Conservation (phyloP, 208 protist species). For the Angomonas deanei region DNA sequence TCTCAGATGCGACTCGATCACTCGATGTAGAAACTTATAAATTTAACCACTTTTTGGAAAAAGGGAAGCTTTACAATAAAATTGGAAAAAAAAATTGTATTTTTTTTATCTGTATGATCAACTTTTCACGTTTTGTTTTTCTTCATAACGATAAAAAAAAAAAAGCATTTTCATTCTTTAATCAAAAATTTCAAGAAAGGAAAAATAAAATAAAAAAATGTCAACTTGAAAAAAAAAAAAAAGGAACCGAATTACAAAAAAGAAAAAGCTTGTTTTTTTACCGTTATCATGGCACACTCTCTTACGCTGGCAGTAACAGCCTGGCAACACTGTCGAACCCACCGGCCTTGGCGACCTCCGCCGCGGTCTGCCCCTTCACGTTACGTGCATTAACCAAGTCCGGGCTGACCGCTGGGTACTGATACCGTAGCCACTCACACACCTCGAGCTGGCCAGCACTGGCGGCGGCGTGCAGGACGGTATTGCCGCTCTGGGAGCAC, state of each 20-base stretch:
- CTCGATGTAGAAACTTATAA: too few species aligned
- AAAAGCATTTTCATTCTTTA: too few species aligned
- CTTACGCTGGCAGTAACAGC: constrained; percentile 37
- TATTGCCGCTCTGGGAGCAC: constrained; percentile 48
- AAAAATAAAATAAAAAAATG: background rate
- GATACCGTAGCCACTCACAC: constrained; percentile 64
- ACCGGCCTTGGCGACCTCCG: constrained; percentile 63
- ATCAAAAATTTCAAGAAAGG: constrained; percentile 6
- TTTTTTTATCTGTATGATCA: constrained; percentile 1
- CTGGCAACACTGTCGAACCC: constrained; percentile 53
- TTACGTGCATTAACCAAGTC: constrained; percentile 22
- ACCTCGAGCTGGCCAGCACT: constrained; percentile 42
- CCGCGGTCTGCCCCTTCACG: constrained; percentile 41
- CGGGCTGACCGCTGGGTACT: constrained; percentile 34
- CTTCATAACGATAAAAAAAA: constrained; percentile 5
- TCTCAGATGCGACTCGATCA: too few species aligned
- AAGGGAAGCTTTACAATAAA: too few species aligned
- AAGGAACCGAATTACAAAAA: background rate
- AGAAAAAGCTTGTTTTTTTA: constrained; percentile 9
- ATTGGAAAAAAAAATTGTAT: too few species aligned
- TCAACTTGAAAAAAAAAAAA: constrained; percentile 7
- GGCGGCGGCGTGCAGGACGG: constrained; percentile 70
- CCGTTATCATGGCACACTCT: background rate
- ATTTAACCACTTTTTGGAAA: too few species aligned
- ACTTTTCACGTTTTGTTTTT: constrained; percentile 10